Conservation (phyloP, 1,284 basidiomycete species). For the Pseudozyma thailandica region DNA sequence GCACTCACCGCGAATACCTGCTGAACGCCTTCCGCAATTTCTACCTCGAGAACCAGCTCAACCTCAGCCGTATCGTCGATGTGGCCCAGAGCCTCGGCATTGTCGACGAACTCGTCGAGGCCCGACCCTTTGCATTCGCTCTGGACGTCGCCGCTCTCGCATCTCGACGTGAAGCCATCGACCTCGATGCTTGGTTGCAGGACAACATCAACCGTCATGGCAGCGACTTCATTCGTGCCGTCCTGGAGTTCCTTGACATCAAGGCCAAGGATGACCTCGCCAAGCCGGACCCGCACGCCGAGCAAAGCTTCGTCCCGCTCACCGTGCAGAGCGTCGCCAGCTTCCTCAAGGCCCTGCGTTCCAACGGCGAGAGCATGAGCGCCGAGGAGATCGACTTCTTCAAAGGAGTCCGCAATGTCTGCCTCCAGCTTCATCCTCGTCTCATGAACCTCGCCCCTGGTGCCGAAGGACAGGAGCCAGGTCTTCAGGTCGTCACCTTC, state of each 20-base stretch:
- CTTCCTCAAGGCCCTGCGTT: constrained; percentile 63
- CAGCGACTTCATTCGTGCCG: constrained; percentile 83
- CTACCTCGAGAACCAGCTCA: constrained; percentile 89
- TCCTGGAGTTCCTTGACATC: constrained; percentile 64
- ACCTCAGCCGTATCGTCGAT: constrained; percentile 92
- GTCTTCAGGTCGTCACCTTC: constrained; percentile 88
- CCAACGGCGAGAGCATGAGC: constrained; percentile 69
- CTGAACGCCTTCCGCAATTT: constrained; percentile 88
- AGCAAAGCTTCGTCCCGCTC: constrained; percentile 63
- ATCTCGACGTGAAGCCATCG: constrained; percentile 89
- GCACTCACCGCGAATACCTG: constrained; percentile 84
- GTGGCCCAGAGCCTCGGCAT: constrained; percentile 94
- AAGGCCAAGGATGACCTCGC: constrained; percentile 66
- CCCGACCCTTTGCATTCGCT: constrained; percentile 82
- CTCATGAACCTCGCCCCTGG: constrained; percentile 94
- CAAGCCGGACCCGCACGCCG: constrained; percentile 64
- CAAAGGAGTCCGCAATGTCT: constrained; percentile 90
- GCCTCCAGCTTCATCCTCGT: constrained; percentile 93
- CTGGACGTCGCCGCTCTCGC: constrained; percentile 89
- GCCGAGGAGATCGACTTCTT: constrained; percentile 84
- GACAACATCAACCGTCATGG: constrained; percentile 83
- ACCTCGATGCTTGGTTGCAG: constrained; percentile 94
- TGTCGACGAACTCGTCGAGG: constrained; percentile 86
- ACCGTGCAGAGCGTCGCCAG: constrained; percentile 65
- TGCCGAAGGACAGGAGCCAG: constrained; percentile 84